Base-by-base conservation (phyloP, 306 rosid species). In the Corylus heterophylla region DNA sequence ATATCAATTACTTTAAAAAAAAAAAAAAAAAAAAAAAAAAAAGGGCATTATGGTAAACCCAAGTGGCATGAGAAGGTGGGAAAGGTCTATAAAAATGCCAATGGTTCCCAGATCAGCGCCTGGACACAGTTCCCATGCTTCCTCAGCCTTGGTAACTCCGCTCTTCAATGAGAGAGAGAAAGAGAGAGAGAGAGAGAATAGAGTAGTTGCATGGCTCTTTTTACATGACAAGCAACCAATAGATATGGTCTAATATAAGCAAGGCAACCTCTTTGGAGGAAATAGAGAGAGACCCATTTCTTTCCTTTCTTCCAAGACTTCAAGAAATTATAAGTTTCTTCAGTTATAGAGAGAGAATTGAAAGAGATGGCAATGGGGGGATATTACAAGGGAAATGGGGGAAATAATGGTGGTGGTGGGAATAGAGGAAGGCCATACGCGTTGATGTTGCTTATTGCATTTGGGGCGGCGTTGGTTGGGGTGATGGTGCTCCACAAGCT, bases 401-500 rank as follows among this genome's bases (percentile, higher is more conserved):
- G 73, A 79, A 74, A 63, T 47, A 74, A 63, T 47, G 84, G 86
- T 39, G 44, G 44, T 39, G 44, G 44, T 69, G 87, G 87, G 74
- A 77, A 79, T 11, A 88, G 88, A 78, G 90, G 89, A 69, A 90
- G 79, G 75, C 58, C 94, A 20, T 89, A 79, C 71, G 85, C 75
- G 47, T 44, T 90, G 71, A 83, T 91, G 89, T 10, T 93, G 52
- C 47, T 95, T 0, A 12, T 93, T 16, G 92, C 90, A 63, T 95
- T 93, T 86, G 99, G 92, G 9, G 92, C 89, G 18, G 98, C 99
- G 17, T 74, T 95, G 78, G 81, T 93, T 70, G 99, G 96, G 4
- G 94, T 92, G 7, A 81, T 92, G 97, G 76, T 91, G 59, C 92
- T 95, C 44, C 95, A 92, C 49, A 92, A 89, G 84, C 87, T 92